Evolutionary conservation across 1,284 basidiomycete species (phyloP), one percentile per base, ranked within the genome.

Genomic region (Termitomyces sp.): DNA sequence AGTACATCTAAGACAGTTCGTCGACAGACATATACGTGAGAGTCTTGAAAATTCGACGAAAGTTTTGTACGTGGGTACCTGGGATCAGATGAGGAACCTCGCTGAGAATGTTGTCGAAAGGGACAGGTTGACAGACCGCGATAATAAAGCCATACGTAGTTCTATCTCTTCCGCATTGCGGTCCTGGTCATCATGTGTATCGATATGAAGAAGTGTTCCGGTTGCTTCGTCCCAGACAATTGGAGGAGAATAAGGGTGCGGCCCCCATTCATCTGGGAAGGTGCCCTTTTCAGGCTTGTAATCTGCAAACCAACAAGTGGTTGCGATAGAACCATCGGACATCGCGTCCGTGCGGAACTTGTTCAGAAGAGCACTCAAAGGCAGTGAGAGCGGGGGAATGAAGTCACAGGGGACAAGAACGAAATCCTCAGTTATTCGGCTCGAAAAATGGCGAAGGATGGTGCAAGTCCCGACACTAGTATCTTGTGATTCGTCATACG

Each of bases 401-500:
- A 97, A 88, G 69, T 97, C 94, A 67, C 93, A 96, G 1, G 94
- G 89, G 1, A 96, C 77, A n/a, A 97, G 69, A 38, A 97, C 80
- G 67, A 97, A 93, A 68, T 97, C 94, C 62, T 84, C 79, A 52
- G 78, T 73, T 54, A 91, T 89, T 45, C 84, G 81, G 46, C 64
- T 69, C 2, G 86, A 75, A 63, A 91, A 88, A 63, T 88, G 81
- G 39, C 80, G 75, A 50, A 92, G 76, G 34, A 91, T 73, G 26
- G 79, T 74, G 57, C 85, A 86, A 2, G 89, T 90, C 39, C 88
- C 89, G 3, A 76, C 74, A 43, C 76, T 75, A 10, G 76, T 68
- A 34, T 86, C 84, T 38, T 77, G 77, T 3, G 82, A 77, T 62
- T 91, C 86, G 49, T 91, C 89, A 50, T 81, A 87, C 1, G 86